Conservation (phyloP, 805 yeast genomes). For the Wickerhamiella spandovensis region DNA sequence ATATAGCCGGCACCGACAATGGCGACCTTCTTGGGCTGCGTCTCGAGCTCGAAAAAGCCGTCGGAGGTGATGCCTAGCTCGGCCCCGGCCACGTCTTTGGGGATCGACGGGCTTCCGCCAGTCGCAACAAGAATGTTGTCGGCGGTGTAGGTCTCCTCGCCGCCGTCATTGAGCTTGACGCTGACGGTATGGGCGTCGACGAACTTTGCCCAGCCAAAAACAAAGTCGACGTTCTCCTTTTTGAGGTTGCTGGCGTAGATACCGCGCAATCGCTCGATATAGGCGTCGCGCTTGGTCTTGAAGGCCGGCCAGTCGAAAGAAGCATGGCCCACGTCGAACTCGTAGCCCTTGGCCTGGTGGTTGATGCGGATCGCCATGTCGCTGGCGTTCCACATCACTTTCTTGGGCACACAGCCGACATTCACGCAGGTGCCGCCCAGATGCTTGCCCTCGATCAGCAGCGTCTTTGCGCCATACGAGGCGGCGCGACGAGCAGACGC, state of each 20-base stretch:
- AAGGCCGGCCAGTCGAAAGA: constrained; percentile 69
- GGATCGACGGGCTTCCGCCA: constrained; percentile 75
- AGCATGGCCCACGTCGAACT: constrained; percentile 50
- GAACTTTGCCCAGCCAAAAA: constrained; percentile 80
- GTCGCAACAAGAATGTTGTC: constrained; percentile 81
- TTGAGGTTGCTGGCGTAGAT: constrained; percentile 79
- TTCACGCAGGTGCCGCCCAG: constrained; percentile 98
- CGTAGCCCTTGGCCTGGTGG: constrained; percentile 65
- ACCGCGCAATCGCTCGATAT: constrained; percentile 74
- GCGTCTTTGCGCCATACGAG: constrained; percentile 70
- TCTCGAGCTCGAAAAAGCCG: constrained; percentile 70
- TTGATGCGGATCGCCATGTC: constrained; percentile 67
- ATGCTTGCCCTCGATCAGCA: constrained; percentile 63
- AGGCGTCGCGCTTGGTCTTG: constrained; percentile 86
- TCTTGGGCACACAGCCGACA: constrained; percentile 98
- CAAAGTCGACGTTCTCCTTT: constrained; percentile 78
- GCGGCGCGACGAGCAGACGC: constrained; percentile 98
- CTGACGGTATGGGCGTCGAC: constrained; percentile 42
- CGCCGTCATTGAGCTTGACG: constrained; percentile 55
- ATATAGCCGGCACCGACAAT: constrained; percentile 97
- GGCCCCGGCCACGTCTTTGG: constrained; percentile 61
- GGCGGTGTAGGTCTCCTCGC: constrained; percentile 50
- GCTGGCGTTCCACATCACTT: constrained; percentile 96
- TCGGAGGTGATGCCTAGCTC: constrained; percentile 79
- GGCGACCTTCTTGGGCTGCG: constrained; percentile 85